Percentiles rank a stretch among this genome's conserved stretches.
Conservation (phyloP, 1,139 yeast species). For the Debaryomyces sp. region DNA sequence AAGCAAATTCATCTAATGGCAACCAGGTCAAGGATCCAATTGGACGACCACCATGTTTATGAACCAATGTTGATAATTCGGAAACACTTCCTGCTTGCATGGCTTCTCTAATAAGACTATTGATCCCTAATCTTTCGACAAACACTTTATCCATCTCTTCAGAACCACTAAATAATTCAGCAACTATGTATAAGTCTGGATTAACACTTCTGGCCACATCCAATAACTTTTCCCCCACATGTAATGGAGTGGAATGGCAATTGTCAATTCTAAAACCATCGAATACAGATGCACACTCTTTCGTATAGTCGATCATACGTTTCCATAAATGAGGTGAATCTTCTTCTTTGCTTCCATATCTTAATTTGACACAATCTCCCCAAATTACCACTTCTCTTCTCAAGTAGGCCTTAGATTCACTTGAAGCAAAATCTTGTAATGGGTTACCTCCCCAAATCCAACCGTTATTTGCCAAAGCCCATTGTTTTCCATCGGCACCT, state of each 20-base stretch:
- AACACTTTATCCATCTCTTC: conserved; percentile 88
- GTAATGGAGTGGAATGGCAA: conserved; percentile 94
- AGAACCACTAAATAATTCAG: conserved; percentile 91
- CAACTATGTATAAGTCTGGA: conserved; percentile 88
- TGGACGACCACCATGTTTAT: conserved; percentile 93
- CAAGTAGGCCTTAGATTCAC: conserved; percentile 74
- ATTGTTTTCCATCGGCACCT: conserved; percentile 52
- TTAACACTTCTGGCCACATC: conserved; percentile 87
- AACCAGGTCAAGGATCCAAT: conserved; percentile 86
- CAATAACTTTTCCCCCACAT: conserved; percentile 85
- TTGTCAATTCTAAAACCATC: conserved; percentile 93
- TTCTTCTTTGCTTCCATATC: conserved; percentile 75
- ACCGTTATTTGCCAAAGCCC: conserved; percentile 91
- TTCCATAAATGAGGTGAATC: conserved; percentile 93
- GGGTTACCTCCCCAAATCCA: conserved; percentile 99
- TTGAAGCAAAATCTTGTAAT: conserved; percentile 87
- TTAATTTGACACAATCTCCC: conserved; percentile 95
- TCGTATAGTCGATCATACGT: conserved; percentile 79
- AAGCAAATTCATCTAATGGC: conserved; percentile 72
- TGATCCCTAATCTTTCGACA: conserved; percentile 87
- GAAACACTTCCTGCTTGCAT: conserved; percentile 94
- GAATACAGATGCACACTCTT: conserved; percentile 72
- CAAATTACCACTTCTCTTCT: conserved; percentile 94
- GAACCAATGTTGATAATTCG: conserved; percentile 84
- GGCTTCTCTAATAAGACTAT: conserved; percentile 89